Evolutionary conservation across 2,329 filamentous ascomycete species (phyloP).

Genomic region (Hypoxylon sp.): DNA sequence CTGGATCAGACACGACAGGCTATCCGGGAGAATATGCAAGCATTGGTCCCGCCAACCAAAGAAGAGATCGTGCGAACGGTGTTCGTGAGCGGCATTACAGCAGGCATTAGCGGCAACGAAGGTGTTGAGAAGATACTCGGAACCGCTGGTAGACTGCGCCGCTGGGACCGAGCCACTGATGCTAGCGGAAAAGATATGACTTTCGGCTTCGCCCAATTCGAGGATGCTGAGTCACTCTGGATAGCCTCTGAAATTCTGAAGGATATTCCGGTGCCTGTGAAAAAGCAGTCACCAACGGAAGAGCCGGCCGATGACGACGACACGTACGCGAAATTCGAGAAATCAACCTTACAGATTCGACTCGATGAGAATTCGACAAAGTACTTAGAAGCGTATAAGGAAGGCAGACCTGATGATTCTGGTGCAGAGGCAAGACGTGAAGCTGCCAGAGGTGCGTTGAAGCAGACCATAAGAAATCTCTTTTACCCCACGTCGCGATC

Average conservation of each 20-base stretch:
- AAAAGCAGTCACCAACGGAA: constrained; percentile 73
- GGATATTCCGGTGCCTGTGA: constrained; percentile 84
- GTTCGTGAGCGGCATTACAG: constrained; percentile 88
- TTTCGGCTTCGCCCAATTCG: constrained; percentile 97
- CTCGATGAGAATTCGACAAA: constrained; percentile 86
- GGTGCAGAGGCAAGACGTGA: constrained; percentile 77
- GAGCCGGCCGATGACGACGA: constrained; percentile 60
- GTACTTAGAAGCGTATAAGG: constrained; percentile 86
- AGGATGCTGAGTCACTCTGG: constrained; percentile 88
- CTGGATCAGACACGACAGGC: constrained; percentile 76
- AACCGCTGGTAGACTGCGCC: constrained; percentile 81
- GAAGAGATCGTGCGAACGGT: constrained; percentile 94
- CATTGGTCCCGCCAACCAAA: constrained; percentile 82
- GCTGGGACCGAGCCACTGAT: constrained; percentile 85
- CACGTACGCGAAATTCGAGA: constrained; percentile 71
- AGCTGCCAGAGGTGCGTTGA: constrained; percentile 75
- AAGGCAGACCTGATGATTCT: constrained; percentile 73
- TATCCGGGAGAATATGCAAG: constrained; percentile 76
- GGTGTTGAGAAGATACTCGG: constrained; percentile 82
- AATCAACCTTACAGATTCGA: constrained; percentile 77
- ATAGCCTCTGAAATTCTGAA: constrained; percentile 87
- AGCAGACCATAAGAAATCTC: constrained; percentile 76
- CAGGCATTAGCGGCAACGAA: constrained; percentile 80
- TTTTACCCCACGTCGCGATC: constrained; percentile 73
- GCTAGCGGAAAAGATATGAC: constrained; percentile 77